A percentile compares a stretch with the other conserved stretches of the same genome.
phyloP scores from a whole-genome alignment of 164 flowering plant species.

The Kingdonia uniflora region DNA sequence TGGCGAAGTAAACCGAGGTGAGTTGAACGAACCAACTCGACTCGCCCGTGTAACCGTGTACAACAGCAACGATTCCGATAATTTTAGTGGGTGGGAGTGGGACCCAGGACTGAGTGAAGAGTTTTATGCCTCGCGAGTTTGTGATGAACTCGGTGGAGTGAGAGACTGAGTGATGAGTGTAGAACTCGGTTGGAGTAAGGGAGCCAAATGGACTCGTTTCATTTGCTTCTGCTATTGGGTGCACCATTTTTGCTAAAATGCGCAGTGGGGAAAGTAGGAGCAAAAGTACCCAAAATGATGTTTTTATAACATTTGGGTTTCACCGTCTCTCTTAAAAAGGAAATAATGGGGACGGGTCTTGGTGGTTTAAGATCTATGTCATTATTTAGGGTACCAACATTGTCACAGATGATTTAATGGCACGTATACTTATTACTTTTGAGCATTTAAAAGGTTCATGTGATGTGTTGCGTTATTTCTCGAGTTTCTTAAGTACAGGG shows the following conservation, averaged over 20 bases:
- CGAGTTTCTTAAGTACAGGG: too few relatives aligned
- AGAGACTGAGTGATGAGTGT: constrained; percentile 53
- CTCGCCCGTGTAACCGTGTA: constrained; percentile 91
- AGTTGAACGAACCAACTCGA: constrained; percentile 76
- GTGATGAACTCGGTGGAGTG: constrained; percentile 63
- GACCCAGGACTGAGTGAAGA: constrained; percentile 87
- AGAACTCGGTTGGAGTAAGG: constrained; percentile 48
- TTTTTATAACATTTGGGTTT: too few relatives aligned
- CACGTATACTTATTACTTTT: too few relatives aligned
- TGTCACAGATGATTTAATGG: too few relatives aligned
- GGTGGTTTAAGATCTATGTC: too few relatives aligned
- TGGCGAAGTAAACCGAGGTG: constrained; percentile 62
- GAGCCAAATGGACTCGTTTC: constrained; percentile 64
- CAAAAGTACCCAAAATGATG: too few relatives aligned
- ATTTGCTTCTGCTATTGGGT: constrained; percentile 70
- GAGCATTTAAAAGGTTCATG: too few relatives aligned
- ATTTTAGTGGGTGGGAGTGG: constrained; percentile 42
- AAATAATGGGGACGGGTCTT: too few relatives aligned
- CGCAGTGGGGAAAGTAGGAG: too few relatives aligned
- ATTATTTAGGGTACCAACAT: too few relatives aligned
- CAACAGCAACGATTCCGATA: constrained; percentile 48
- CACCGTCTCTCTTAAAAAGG: too few relatives aligned
- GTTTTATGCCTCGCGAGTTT: constrained; percentile 58
- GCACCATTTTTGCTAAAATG: constrained; percentile 32
- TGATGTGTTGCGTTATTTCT: too few relatives aligned